phyloP scores from a whole-genome alignment of 169 alveolate species.

The Plasmodium gonderi region DNA sequence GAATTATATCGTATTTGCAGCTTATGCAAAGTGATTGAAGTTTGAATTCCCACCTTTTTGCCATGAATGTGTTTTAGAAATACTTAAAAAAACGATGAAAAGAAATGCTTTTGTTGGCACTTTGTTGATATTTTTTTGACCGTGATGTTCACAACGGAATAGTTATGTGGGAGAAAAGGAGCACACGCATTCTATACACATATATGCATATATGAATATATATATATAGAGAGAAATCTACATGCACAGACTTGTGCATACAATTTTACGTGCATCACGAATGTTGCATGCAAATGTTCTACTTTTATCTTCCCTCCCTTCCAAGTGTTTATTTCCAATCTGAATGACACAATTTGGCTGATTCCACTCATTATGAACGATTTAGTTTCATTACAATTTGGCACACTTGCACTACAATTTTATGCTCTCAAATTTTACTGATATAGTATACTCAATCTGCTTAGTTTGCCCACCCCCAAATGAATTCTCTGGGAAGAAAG shows the following conservation, averaged over 20 bases:
- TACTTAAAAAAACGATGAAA: not conserved
- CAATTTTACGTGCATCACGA: not conserved
- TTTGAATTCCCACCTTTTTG: not conserved
- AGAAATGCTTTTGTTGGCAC: not conserved
- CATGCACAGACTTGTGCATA: not conserved
- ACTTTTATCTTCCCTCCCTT: not conserved
- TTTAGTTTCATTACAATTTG: not conserved
- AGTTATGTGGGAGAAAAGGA: not conserved
- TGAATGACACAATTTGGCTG: not conserved
- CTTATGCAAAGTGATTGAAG: no score
- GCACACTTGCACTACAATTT: no score
- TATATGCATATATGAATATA: no score
- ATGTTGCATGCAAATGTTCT: not conserved
- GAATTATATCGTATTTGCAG: no score
- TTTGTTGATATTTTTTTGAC: not conserved
- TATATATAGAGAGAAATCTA: no score
- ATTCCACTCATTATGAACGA: not conserved
- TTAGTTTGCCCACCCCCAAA: not conserved
- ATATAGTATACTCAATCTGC: no score
- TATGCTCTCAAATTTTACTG: no score
- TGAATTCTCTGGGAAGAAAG: slow-evolving; percentile 60
- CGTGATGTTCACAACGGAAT: no score
- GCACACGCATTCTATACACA: not conserved
- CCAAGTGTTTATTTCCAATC: not conserved
- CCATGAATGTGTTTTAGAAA: not conserved